These are phyloP conservation scores for Oldenlandia corymbosa DNA, from an alignment of 257 asterid species.

Conservation along the genomic window DNA sequence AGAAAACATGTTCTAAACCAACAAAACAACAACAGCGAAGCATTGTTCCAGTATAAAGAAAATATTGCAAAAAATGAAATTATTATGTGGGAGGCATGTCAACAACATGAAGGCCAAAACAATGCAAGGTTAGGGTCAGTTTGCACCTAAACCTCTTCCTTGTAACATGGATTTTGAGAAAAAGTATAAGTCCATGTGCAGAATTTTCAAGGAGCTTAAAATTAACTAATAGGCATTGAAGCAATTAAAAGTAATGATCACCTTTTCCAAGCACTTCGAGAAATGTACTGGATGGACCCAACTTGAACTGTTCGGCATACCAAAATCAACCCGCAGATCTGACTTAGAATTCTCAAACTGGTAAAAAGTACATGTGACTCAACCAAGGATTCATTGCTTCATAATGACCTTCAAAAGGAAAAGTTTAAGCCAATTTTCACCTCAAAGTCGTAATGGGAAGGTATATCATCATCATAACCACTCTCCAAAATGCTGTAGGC, in stretches of 20 bases:
- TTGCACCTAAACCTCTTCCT: not conserved
- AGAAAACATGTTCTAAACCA: not conserved
- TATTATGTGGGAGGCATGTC: not conserved
- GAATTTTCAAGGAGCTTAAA: conserved; percentile 8
- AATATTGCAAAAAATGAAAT: not conserved
- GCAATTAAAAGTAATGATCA: conserved; percentile 21
- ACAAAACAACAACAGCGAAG: not conserved
- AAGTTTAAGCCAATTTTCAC: conserved; percentile 24
- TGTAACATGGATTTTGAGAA: not conserved
- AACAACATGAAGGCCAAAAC: conserved; percentile 1
- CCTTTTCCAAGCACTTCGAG: conserved; percentile 74
- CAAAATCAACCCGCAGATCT: conserved; percentile 44
- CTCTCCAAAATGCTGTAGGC: conserved; percentile 35
- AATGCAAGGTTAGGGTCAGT: not conserved
- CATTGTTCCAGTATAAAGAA: not conserved
- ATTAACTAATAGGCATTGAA: conserved; percentile 12
- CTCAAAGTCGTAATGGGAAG: conserved; percentile 41
- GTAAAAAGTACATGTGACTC: conserved; percentile 11
- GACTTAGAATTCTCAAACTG: conserved; percentile 51
- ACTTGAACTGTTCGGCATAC: conserved; percentile 45
- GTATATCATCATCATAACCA: conserved; percentile 39
- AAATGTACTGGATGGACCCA: conserved; percentile 71
- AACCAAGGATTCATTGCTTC: conserved; percentile 2
- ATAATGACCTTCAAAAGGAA: not conserved
- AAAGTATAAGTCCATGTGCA: not conserved